phyloP scores from a whole-genome alignment of 345 rosid genomes.

The Capsella bursapastoris region DNA sequence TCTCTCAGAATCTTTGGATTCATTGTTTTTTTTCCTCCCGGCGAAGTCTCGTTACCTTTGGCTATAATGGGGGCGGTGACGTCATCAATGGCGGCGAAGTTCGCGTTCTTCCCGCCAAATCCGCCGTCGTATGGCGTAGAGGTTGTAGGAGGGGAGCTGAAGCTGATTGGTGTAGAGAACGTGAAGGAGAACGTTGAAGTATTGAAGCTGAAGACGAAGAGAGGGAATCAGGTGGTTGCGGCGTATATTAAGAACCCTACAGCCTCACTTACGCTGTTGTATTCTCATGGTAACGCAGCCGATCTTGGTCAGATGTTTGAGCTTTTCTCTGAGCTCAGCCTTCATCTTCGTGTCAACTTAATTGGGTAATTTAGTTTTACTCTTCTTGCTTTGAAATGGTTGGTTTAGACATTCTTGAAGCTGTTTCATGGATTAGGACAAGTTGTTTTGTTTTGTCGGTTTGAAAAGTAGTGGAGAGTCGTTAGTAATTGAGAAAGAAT shows the following conservation, averaged over 20 bases:
- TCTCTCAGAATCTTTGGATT: neutral
- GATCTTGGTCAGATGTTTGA: constrained; percentile 95
- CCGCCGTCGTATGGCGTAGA: constrained; percentile 82
- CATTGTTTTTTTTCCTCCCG: neutral
- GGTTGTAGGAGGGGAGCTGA: constrained; percentile 57
- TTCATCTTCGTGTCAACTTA: constrained; percentile 82
- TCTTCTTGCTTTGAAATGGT: neutral
- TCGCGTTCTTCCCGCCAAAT: constrained; percentile 91
- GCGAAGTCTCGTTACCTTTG: neutral
- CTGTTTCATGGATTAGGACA: neutral
- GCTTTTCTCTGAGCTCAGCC: constrained; percentile 72
- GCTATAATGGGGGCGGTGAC: constrained; percentile 80
- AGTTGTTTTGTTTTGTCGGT: neutral
- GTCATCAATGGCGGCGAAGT: constrained; percentile 92
- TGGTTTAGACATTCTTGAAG: constrained; percentile 9
- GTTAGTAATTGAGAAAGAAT: neutral
- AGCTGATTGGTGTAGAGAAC: constrained; percentile 56
- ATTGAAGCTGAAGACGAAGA: constrained; percentile 68
- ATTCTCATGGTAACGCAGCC: constrained; percentile 86
- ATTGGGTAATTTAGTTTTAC: constrained; percentile 59
- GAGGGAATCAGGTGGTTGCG: constrained; percentile 83
- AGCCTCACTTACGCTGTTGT: constrained; percentile 48
- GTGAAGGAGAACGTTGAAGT: constrained; percentile 72
- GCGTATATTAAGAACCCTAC: constrained; percentile 74
- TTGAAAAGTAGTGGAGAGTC: neutral